Evolutionary conservation across 805 yeast genomes (phyloP).

Genomic region (Hanseniaspora nectarophila): DNA sequence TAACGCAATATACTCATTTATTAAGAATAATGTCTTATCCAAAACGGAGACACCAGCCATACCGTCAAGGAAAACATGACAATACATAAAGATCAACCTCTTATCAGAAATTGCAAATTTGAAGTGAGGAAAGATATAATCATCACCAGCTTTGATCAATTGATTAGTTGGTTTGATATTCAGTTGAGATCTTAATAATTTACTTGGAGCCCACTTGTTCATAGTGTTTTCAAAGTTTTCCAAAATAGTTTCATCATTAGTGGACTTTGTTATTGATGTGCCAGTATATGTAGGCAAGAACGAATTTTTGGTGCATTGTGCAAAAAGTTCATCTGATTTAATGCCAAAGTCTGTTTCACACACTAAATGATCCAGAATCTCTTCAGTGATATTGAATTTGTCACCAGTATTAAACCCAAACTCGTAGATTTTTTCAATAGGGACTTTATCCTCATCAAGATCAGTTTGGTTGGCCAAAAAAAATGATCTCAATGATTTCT

Average conservation of each 20-base stretch:
- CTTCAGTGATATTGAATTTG: neutral
- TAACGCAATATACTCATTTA: neutral
- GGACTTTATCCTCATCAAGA: neutral
- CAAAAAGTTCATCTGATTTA: neutral
- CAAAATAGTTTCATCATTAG: neutral
- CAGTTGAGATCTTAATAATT: neutral
- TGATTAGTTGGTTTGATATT: neutral
- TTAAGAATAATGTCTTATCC: neutral
- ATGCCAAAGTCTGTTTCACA: neutral
- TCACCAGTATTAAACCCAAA: neutral
- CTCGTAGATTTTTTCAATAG: neutral
- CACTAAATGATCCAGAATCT: neutral
- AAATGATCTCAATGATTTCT: conserved; percentile 1
- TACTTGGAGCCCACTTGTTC: neutral
- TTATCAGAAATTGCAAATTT: neutral
- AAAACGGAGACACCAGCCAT: conserved; percentile 8
- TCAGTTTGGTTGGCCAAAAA: neutral
- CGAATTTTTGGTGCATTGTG: neutral
- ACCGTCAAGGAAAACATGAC: conserved; percentile 13
- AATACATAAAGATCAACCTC: conserved; percentile 3
- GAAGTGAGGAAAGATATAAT: neutral
- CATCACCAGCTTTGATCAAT: neutral
- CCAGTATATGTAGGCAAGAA: neutral
- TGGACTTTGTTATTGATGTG: neutral
- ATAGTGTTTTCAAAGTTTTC: neutral